These are phyloP conservation scores for Piromyces finnis DNA, from an alignment of 192 early-diverging fungal genomes.

Conservation along the genomic window DNA sequence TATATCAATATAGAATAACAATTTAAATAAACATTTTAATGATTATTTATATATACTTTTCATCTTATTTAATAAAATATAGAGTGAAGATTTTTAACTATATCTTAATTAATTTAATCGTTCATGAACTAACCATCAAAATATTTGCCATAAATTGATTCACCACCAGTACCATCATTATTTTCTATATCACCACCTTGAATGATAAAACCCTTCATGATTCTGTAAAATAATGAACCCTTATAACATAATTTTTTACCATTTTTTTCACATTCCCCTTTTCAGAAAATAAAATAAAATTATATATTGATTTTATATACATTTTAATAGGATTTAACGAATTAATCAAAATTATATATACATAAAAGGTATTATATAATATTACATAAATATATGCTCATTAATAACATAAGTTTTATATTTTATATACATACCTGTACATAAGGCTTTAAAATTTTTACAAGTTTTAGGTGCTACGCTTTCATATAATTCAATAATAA, in stretches of 20 bases:
- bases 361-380: too few species aligned
- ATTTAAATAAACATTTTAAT: too few species aligned
- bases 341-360: too few species aligned
- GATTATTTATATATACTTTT: too few species aligned
- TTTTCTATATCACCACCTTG: slow-evolving; percentile 77
- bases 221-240: slow-evolving; percentile 7
- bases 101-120: too few species aligned
- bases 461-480: slow-evolving; percentile 70
- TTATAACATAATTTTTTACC: slow-evolving; percentile 6
- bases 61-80: too few species aligned
- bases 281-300: too few species aligned
- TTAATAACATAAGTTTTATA: too few species aligned
- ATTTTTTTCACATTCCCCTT: not conserved
- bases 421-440: slow-evolving; percentile 36
- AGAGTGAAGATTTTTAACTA: too few species aligned
- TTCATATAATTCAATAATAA: slow-evolving; percentile 3
- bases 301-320: too few species aligned
- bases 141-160: slow-evolving; percentile 62
- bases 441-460: slow-evolving; percentile 76
- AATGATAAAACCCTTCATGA: slow-evolving; percentile 50
- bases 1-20: not conserved
- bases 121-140: slow-evolving; percentile 24
- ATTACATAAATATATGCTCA: too few species aligned
- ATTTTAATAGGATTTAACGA: too few species aligned
- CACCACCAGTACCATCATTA: slow-evolving; percentile 62